A percentile compares a stretch with the other conserved stretches of the same genome.
Conservation (phyloP, 352 stramenopile genomes). For the Phytophthora syringae region DNA sequence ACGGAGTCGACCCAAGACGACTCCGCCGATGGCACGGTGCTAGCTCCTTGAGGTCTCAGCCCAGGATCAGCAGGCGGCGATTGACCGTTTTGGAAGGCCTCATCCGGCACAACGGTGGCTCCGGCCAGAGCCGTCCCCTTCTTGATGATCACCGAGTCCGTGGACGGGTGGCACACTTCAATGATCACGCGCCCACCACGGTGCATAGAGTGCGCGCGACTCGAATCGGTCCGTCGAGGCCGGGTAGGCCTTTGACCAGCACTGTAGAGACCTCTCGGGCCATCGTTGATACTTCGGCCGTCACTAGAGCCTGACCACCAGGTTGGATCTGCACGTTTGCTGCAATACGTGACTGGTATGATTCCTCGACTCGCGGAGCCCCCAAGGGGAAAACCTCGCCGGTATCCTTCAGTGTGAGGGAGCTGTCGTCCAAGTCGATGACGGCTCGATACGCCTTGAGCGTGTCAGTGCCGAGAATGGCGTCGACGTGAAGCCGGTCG, state of each 20-base stretch:
- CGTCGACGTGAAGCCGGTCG: neutral
- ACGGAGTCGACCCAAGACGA: neutral
- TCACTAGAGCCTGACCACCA: neutral
- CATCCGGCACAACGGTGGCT: neutral
- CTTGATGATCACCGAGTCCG: neutral
- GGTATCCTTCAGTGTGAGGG: neutral
- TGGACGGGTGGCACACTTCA: neutral
- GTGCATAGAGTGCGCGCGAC: constrained; percentile 6
- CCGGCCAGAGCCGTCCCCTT: neutral
- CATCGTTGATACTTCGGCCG: neutral
- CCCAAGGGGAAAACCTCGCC: constrained; percentile 9
- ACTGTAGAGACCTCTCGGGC: neutral
- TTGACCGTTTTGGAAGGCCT: neutral
- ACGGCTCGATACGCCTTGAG: constrained; percentile 7
- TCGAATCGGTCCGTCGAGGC: neutral
- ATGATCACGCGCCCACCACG: neutral
- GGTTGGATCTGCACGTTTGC: neutral
- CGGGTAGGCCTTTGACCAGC: neutral
- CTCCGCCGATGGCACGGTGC: no score
- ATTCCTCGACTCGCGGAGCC: neutral
- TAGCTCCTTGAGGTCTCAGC: no score
- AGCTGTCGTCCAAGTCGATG: constrained; percentile 4
- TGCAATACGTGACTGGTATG: neutral
- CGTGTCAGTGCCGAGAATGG: constrained; percentile 2
- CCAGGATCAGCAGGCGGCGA: neutral